Conservation (phyloP, 495 filamentous ascomycete genomes). For the Podospora appendiculata region DNA sequence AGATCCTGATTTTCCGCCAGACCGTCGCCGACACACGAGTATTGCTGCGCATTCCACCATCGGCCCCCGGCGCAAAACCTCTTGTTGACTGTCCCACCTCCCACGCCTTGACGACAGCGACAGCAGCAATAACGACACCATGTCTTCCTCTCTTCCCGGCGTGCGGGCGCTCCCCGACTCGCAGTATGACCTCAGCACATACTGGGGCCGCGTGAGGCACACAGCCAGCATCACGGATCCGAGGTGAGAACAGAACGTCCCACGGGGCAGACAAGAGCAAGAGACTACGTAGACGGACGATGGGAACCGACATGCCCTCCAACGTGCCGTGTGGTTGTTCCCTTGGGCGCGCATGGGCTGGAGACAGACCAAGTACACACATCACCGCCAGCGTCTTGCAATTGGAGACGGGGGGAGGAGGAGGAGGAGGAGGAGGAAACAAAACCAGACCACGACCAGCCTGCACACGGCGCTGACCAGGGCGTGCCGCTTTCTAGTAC, state of each 20-base stretch:
- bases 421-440: background rate
- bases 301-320: constrained; percentile 1
- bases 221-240: constrained; percentile 87
- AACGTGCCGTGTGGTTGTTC: constrained; percentile 4
- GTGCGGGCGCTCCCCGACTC: constrained; percentile 78
- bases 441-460: background rate
- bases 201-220: constrained; percentile 91
- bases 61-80: too few relatives aligned
- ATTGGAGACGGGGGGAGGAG: constrained; percentile 1
- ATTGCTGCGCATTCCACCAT: too few relatives aligned
- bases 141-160: constrained; percentile 89
- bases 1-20: too few relatives aligned
- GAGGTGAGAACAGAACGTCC: constrained; percentile 55
- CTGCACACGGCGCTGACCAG: constrained; percentile 1
- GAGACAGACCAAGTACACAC: too few relatives aligned
- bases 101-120: background rate
- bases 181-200: constrained; percentile 85
- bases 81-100: background rate
- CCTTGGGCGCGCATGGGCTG: background rate
- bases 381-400: background rate
- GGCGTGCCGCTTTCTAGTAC: constrained; percentile 47
- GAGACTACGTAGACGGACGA: too few relatives aligned
- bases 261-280: too few relatives aligned
- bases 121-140: constrained; percentile 23
- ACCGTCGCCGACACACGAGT: too few relatives aligned